Base-by-base conservation (phyloP, 1,284 basidiomycete species). In the Boletus smithii region DNA sequence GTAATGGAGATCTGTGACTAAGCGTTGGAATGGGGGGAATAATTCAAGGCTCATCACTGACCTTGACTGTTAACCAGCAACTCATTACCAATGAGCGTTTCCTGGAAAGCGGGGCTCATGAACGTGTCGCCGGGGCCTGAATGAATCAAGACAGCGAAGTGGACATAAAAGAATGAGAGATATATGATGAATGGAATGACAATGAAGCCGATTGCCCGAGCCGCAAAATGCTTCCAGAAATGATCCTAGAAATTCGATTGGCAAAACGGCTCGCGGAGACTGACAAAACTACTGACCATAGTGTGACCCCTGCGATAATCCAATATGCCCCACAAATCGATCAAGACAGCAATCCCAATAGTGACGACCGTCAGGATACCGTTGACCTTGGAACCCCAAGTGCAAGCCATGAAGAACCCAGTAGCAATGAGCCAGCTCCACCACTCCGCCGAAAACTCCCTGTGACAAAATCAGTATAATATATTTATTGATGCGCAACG, bases 31-130 rank as follows among this genome's bases (percentile, higher is more conserved):
- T 11, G 29, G 34, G 14, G 13, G 10, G 50, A 14, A 44, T 7
- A 14, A 10, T 22, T 29, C 53, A 20, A 38, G 27, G 20, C 22
- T 20, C 45, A 17, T 44, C 36, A 50, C 73, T 49, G 55, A 92
- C 93, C 94, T 74, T 94, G 87, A 51, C 91, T 87, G 60, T 90
- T 88, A 55, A 95, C 67, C 41, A 98, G 74, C 67, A 99, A 77
- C 58, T 97, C 93, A 62, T 97, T 99, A 29, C 94, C 95, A 22
- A 76, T 68, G 31, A 99, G 76, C 5, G 95, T 97, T 73, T 99
- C 93, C 70, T 99, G 97, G 82, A 99, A 99, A 8, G 86, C 85
- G 10, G 95, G 91, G 62, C 88, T 94, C 97, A 99, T 99, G 75
- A 99, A 99, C 13, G 79, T 76, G 65, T 99, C 97, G 10, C 97